These are phyloP conservation scores for Ceratocystis cubensis DNA, from an alignment of 2,329 filamentous ascomycete genomes.

Conservation along the genomic window DNA sequence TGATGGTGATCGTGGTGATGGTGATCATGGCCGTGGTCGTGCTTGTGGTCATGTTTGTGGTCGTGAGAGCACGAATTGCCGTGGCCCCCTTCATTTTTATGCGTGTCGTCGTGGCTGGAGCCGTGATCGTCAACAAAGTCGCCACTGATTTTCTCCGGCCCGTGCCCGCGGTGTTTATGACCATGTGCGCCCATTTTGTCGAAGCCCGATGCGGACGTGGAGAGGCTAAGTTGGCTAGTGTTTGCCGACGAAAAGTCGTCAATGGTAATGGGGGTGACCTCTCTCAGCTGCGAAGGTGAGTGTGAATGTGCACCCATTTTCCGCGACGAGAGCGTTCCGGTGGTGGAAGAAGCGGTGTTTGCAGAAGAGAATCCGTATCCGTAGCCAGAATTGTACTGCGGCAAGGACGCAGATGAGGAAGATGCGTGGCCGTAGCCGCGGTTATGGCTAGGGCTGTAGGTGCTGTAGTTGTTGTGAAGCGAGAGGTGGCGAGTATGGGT, in stretches of 20 bases:
- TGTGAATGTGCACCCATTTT: slow-evolving; percentile 19
- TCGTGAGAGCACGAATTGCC: slow-evolving; percentile 22
- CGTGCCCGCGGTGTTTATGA: slow-evolving; percentile 8
- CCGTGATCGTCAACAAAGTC: slow-evolving; percentile 10
- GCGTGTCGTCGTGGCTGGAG: slow-evolving; percentile 25
- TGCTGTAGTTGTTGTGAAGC: slow-evolving; percentile 3
- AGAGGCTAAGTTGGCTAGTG: not conserved
- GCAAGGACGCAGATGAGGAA: not conserved
- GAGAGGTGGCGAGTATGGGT: slow-evolving; percentile 10
- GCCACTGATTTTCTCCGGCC: slow-evolving; percentile 1
- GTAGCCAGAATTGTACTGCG: slow-evolving; percentile 1
- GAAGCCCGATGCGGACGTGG: not conserved
- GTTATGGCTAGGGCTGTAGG: not conserved
- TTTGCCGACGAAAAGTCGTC: slow-evolving; percentile 8
- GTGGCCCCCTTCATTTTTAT: slow-evolving; percentile 24
- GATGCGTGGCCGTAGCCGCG: not conserved
- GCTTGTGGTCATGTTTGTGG: slow-evolving; percentile 24
- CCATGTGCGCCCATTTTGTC: not conserved
- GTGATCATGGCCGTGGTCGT: slow-evolving; percentile 23
- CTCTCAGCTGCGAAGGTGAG: slow-evolving; percentile 1
- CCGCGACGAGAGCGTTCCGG: not conserved
- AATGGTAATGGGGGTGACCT: slow-evolving; percentile 5
- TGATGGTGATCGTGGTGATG: slow-evolving; percentile 23
- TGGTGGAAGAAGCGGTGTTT: not conserved
- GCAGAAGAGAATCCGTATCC: not conserved